Evolutionary conservation across 805 yeast species (phyloP), one percentile per base, ranked within the genome.

Genomic region (Candida alai): DNA sequence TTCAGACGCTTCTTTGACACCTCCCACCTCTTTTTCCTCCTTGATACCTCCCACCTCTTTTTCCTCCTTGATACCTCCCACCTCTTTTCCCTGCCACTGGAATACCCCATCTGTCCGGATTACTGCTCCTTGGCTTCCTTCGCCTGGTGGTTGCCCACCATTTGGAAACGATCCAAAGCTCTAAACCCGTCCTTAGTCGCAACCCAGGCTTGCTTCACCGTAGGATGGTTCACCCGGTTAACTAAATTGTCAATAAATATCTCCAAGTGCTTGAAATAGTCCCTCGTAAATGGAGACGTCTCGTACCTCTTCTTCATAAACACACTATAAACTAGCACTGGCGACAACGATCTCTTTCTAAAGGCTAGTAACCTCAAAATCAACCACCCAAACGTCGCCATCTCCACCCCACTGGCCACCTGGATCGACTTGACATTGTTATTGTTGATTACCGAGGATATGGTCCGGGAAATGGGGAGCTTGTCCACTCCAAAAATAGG

Each of bases 251-350:
- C 70, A 35, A 60, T 43, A 35, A 48, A 49, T 30, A 83, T 79
- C 58, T 84, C 94, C 65, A 81, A 65, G 34, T 70, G 65, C 62
- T 82, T 78, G 53, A 86, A 66, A 20, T 77, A 78, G 42, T 73
- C 65, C 60, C 85, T 80, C 36, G 87, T 81, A 63, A 78, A 79
- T 19, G 76, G 65, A 3, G 93, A 82, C 45, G 77, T 78, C 53
- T 86, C 94, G 54, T 69, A 84, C 58, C 95, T 76, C 37, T 82
- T 58, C 58, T 84, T 84, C 59, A 87, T 68, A 63, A 89, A 89
- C 9, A 75, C 37, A 9, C 74, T 52, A 52, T 78, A 82, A 7
- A 70, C 51, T 22, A 75, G 49, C 20, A 83, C 63, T 3, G 76
- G 67, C 34, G 78, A 44, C 73, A 85, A 71, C 22, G 89, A 79